Evolutionary conservation across 2,329 filamentous ascomycete species (phyloP), one percentile per base, ranked within the genome.

Genomic region (Cryphonectria carpinicola): DNA sequence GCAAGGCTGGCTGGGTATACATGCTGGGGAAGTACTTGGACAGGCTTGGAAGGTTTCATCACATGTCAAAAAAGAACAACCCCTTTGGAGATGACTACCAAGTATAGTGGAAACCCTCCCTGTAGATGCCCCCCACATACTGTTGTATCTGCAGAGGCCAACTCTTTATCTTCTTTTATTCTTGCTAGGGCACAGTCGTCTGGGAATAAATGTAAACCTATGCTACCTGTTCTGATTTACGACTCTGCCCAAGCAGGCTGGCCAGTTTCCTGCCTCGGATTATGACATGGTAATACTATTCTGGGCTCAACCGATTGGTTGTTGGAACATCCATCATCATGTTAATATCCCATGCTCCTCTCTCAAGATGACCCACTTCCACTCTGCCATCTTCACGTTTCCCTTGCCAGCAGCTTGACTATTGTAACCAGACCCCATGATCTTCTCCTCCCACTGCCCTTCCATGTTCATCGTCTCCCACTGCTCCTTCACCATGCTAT

Each of bases 251-350:
- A 13, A n/a, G 13, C 6, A 54, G 65, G 19, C 52, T 65, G 62
- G 32, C 46, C 22, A 10, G n/a, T 28, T 41, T n/a, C 52, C 17
- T 49, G 43, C 43, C 43, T 49, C 43, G 7, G 2, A 49, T 22
- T 49, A 49, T 49, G 19, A 49, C 5, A 19, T 49, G 7, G 43
- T 22, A 49, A 49, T 22, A 66, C n/a, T 52, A 39, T 41, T 66
- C 46, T 49, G 22, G 49, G 64, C 64, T 58, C 64, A 49, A 49
- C 52, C 52, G 65, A 66, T 66, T 52, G 65, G 65, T 22, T 60
- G 39, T 32, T 54, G 49, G 19, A 14, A 25, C 4, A 19, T 65
- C 28, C 41, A 22, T 49, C 43, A 22, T 39, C 43, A 22, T 39
- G 11, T 39, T 11, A 39, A 13, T 22, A 49, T 19, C 19, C 43